A percentile compares a stretch with the other conserved stretches of the same genome.
Evolutionary conservation across 176 grass and related monocot genomes (phyloP).

Genomic region (Rhynchospora pubera): DNA sequence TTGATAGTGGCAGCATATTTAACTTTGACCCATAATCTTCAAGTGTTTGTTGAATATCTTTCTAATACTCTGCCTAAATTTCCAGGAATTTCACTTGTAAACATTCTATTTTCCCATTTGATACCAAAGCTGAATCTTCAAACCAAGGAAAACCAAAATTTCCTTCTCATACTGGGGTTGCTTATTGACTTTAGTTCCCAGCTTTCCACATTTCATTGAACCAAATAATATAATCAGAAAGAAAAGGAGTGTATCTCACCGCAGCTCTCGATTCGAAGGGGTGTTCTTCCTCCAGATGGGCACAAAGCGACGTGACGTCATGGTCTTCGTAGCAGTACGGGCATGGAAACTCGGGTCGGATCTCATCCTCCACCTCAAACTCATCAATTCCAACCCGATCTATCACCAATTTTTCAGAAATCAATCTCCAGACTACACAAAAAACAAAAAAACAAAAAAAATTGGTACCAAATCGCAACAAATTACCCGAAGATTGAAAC

Average conservation of each 20-base stretch:
- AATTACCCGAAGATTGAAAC: background rate
- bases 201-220: background rate
- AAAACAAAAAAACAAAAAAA: background rate
- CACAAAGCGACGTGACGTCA: constrained; percentile 65
- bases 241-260: constrained; percentile 27
- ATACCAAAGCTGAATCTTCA: constrained; percentile 2
- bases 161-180: background rate
- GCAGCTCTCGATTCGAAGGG: constrained; percentile 71
- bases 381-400: constrained; percentile 73
- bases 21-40: background rate
- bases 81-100: background rate
- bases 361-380: constrained; percentile 71
- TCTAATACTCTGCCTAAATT: background rate
- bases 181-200: background rate
- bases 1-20: background rate
- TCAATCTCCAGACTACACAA: background rate
- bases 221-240: background rate
- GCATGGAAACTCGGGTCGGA: constrained; percentile 68
- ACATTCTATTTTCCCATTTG: background rate
- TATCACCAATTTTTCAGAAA: constrained; percentile 15
- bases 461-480: background rate
- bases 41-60: background rate
- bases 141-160: background rate
- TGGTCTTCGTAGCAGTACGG: constrained; percentile 99
- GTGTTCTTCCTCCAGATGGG: constrained; percentile 92